Conservation (phyloP, 2,329 filamentous ascomycete genomes). For the Hymenoscyphus scutula region DNA sequence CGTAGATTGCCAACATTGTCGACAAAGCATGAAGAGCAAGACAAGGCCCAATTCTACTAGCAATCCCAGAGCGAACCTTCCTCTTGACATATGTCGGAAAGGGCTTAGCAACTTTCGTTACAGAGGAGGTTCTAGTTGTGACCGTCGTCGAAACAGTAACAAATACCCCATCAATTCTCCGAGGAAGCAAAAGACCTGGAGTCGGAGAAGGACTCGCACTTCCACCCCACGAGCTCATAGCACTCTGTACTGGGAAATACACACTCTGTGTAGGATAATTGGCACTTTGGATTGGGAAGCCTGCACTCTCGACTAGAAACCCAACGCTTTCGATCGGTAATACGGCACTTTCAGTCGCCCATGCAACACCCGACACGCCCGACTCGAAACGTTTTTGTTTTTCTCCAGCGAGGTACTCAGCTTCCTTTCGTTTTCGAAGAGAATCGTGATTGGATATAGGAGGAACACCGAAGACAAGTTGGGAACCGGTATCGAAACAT, state of each 20-base stretch:
- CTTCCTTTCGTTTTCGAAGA: slow-evolving; percentile 32
- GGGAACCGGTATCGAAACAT: slow-evolving; percentile 29
- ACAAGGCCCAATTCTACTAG: neutral
- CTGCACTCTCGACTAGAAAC: slow-evolving; percentile 4
- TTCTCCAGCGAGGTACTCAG: slow-evolving; percentile 28
- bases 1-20: neutral
- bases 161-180: neutral
- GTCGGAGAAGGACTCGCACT: slow-evolving; percentile 14
- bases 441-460: slow-evolving; percentile 32
- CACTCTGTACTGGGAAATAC: slow-evolving; percentile 16
- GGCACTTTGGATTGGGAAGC: slow-evolving; percentile 20
- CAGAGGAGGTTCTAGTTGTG: neutral
- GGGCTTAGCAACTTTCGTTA: neutral
- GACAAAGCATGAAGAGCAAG: neutral
- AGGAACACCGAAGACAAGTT: slow-evolving; percentile 24
- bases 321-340: slow-evolving; percentile 19
- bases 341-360: slow-evolving; percentile 23
- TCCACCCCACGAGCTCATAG: slow-evolving; percentile 14
- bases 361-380: slow-evolving; percentile 22
- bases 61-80: neutral
- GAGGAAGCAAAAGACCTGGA: neutral
- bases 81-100: neutral
- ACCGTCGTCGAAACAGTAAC: neutral
- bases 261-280: slow-evolving; percentile 14
- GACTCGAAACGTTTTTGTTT: slow-evolving; percentile 20